Base-by-base conservation (phyloP, 2,329 filamentous ascomycete species). In the Metarhizium humberi region DNA sequence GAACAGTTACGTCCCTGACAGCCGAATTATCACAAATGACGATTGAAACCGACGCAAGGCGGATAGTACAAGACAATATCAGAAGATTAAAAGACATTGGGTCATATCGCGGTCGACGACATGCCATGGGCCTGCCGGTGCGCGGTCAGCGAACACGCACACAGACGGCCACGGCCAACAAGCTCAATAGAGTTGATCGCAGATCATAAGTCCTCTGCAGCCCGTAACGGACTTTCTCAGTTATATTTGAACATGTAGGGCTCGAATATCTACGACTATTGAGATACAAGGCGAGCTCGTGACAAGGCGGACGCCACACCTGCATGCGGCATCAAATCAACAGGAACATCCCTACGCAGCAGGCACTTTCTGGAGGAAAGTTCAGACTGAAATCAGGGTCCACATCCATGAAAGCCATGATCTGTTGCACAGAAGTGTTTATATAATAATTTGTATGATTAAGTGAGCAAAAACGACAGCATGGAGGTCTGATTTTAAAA, bases 81-180 rank as follows among this genome's bases (percentile, higher is more conserved):
- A 79, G 79, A 68, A 78, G 92, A 57, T 66, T 99, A 70, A 89
- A 88, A 69, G 92, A 96, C 65, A 96, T 96, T 76, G 92, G 92
- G 51, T 85, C 87, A 4, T 95, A 95, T 68, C 79, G 94, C 53
- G 94, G 94, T 61, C 85, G 88, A 70, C 78, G 94, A 62, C 94
- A 99, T 76, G 92, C 92, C 56, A 92, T 97, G 87, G 84, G 86
- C 58, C 73, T 97, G 74, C 94, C 94, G 4, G 92, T 94, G 54
- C 82, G 94, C 62, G 94, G 94, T 63, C 94, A 99, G 75, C 83
- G 80, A 64, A 97, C 94, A 57, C 86, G 89, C 68, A 89, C 77
- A 68, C 92, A 87, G 71, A 85, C 78, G 60, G 67, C 73, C 59
- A 85, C 77, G 30, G 77, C 83, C 50, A 80, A 75, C 69, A 85